phyloP scores from a whole-genome alignment of 2,329 filamentous ascomycete species.

The Epichloe uncinata region DNA sequence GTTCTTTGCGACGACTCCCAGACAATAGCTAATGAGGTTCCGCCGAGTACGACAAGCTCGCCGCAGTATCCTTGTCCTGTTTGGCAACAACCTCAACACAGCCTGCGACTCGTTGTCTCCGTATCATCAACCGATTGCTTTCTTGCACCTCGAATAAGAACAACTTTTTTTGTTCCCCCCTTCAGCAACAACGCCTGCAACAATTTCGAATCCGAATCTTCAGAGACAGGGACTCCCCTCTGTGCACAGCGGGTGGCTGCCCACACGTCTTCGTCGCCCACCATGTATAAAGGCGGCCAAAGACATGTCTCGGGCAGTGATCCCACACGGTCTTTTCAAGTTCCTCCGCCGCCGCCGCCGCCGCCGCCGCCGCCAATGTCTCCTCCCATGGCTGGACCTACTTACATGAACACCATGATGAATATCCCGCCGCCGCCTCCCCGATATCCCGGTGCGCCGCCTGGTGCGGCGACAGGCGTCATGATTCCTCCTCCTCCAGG shows the following conservation, averaged over 20 bases:
- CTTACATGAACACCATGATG: conserved; percentile 32
- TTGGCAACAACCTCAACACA: conserved; percentile 1
- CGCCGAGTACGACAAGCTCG: conserved; percentile 1
- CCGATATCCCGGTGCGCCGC: conserved; percentile 32
- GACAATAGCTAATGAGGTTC: conserved; percentile 1
- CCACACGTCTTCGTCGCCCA: conserved; percentile 7
- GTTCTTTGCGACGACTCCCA: neutral
- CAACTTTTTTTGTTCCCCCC: neutral
- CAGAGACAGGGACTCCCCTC: neutral
- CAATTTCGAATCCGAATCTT: neutral
- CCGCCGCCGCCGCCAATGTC: too few relatives aligned
- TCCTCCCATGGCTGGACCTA: conserved; percentile 27
- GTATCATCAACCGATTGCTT: neutral
- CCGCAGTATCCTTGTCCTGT: conserved; percentile 2
- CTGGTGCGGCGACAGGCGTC: conserved; percentile 25
- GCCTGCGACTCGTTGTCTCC: neutral
- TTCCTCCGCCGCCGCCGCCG: conserved; percentile 44
- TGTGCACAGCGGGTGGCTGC: neutral
- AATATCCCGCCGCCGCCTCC: conserved; percentile 42
- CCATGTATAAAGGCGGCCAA: conserved; percentile 44
- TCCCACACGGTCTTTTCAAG: conserved; percentile 37
- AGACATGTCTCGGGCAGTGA: conserved; percentile 34
- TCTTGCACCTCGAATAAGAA: neutral
- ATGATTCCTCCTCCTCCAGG: conserved; percentile 42
- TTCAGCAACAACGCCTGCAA: neutral